phyloP scores from a whole-genome alignment of 768 basidiomycete species.

The Rhodosporidiobolus sp. region DNA sequence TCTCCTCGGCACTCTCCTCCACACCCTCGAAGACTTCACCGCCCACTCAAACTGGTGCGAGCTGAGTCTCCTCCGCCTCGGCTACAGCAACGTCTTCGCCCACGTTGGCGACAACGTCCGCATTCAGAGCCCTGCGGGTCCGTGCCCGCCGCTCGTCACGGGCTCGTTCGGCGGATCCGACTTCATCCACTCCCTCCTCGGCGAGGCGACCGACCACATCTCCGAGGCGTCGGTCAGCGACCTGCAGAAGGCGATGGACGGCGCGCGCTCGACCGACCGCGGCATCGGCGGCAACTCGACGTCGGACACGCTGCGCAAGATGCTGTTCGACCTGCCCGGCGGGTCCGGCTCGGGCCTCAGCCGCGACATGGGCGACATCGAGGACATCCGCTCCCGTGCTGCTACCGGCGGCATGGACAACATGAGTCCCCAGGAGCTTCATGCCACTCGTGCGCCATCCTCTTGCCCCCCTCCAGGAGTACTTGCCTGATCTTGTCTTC shows the following conservation, averaged over 20 bases:
- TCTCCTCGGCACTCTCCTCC: slow-evolving; percentile 42
- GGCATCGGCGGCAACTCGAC: slow-evolving; percentile 46
- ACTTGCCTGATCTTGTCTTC: too few species aligned
- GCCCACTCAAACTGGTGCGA: slow-evolving; percentile 79
- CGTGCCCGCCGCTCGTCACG: slow-evolving; percentile 69
- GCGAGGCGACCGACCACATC: slow-evolving; percentile 57
- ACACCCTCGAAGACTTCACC: slow-evolving; percentile 68
- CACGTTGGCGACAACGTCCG: slow-evolving; percentile 80
- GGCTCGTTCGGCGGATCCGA: slow-evolving; percentile 54
- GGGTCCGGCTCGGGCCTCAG: slow-evolving; percentile 48
- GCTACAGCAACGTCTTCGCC: slow-evolving; percentile 70
- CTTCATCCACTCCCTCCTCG: slow-evolving; percentile 42
- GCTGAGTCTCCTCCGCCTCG: slow-evolving; percentile 69
- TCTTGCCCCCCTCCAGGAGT: too few species aligned
- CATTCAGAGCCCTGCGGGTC: slow-evolving; percentile 70
- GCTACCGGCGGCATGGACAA: slow-evolving; percentile 66
- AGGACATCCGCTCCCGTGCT: slow-evolving; percentile 61
- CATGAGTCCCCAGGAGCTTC: slow-evolving; percentile 85
- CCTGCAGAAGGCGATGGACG: slow-evolving; percentile 71
- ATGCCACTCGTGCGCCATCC: slow-evolving; percentile 53
- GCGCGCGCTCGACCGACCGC: slow-evolving; percentile 41
- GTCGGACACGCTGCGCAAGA: slow-evolving; percentile 58
- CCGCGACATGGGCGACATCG: slow-evolving; percentile 56
- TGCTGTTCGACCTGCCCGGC: slow-evolving; percentile 65
- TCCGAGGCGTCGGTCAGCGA: slow-evolving; percentile 78